Percentiles rank a stretch among this genome's conserved stretches.
phyloP scores from a whole-genome alignment of 306 rosid species.

The Medicago lupulina region DNA sequence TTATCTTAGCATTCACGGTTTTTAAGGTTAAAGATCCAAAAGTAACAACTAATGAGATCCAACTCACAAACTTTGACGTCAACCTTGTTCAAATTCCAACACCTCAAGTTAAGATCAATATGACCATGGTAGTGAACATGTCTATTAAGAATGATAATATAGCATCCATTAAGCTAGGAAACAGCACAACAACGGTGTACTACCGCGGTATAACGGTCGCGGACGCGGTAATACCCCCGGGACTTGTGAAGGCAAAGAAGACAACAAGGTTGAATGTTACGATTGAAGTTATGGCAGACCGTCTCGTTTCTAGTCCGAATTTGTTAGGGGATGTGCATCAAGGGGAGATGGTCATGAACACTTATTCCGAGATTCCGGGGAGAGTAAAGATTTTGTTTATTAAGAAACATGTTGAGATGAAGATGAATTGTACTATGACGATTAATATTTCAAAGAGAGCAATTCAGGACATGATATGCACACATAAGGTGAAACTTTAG shows the following conservation, averaged over 20 bases:
- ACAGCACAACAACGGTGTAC: slow-evolving; percentile 55
- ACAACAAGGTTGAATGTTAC: slow-evolving; percentile 60
- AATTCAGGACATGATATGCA: slow-evolving; percentile 55
- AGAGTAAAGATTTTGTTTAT: slow-evolving; percentile 57
- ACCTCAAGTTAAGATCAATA: slow-evolving; percentile 54
- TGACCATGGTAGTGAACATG: slow-evolving; percentile 54
- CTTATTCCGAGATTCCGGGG: slow-evolving; percentile 62
- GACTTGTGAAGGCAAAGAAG: slow-evolving; percentile 49
- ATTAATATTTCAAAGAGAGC: slow-evolving; percentile 49
- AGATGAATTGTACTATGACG: slow-evolving; percentile 58
- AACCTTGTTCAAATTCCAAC: slow-evolving; percentile 36
- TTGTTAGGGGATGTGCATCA: slow-evolving; percentile 41
- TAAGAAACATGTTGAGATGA: slow-evolving; percentile 59
- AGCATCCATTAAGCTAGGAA: slow-evolving; percentile 55
- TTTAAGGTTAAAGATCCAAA: slow-evolving; percentile 63
- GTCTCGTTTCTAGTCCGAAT: slow-evolving; percentile 43
- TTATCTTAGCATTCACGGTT: slow-evolving; percentile 61
- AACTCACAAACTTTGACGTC: slow-evolving; percentile 49
- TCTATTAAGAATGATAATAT: slow-evolving; percentile 65
- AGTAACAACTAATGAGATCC: slow-evolving; percentile 49
- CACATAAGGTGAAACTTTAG: slow-evolving; percentile 58
- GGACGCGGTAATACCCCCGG: slow-evolving; percentile 53
- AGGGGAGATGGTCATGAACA: slow-evolving; percentile 48
- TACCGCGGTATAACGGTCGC: slow-evolving; percentile 51
- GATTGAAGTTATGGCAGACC: slow-evolving; percentile 51